These are phyloP conservation scores for Kokia cookei DNA, from an alignment of 441 rosid species.

Conservation along the genomic window DNA sequence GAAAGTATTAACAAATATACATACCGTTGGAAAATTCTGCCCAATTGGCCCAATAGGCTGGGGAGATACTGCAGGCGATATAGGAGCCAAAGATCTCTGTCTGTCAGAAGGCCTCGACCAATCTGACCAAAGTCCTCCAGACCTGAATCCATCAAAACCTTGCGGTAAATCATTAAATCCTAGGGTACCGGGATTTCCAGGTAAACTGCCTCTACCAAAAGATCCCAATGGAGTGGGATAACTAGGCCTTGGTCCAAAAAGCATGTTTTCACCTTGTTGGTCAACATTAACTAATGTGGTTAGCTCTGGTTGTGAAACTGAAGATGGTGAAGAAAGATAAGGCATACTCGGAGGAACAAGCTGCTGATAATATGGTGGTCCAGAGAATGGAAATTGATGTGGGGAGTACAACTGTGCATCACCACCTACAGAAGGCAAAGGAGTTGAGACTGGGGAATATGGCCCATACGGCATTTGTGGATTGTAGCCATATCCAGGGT, in stretches of 20 bases:
- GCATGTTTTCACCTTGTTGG: conserved; percentile 52
- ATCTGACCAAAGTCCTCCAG: conserved; percentile 82
- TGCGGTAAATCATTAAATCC: conserved; percentile 69
- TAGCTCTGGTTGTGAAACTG: conserved; percentile 47
- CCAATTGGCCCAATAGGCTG: conserved; percentile 52
- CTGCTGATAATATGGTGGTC: conserved; percentile 61
- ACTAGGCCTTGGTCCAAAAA: conserved; percentile 40
- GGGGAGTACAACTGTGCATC: conserved; percentile 55
- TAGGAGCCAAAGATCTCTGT: conserved; percentile 45
- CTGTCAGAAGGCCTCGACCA: conserved; percentile 69
- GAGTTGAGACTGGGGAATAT: conserved; percentile 58
- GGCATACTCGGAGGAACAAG: conserved; percentile 60
- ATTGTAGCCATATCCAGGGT: conserved; percentile 73
- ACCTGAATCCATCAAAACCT: conserved; percentile 63
- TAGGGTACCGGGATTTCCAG: conserved; percentile 43
- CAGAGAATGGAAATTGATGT: conserved; percentile 54
- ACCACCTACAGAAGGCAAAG: conserved; percentile 47
- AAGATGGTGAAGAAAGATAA: conserved; percentile 51
- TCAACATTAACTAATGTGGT: conserved; percentile 44
- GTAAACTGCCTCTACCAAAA: conserved; percentile 35
- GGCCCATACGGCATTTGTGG: conserved; percentile 82
- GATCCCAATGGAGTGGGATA: conserved; percentile 55
- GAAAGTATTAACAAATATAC: conserved; percentile 3
- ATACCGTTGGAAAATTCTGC: conserved; percentile 45
- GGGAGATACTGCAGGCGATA: conserved; percentile 52